Evolutionary conservation across 345 rosid genomes (phyloP).

Genomic region (Ailanthus altissimus): DNA sequence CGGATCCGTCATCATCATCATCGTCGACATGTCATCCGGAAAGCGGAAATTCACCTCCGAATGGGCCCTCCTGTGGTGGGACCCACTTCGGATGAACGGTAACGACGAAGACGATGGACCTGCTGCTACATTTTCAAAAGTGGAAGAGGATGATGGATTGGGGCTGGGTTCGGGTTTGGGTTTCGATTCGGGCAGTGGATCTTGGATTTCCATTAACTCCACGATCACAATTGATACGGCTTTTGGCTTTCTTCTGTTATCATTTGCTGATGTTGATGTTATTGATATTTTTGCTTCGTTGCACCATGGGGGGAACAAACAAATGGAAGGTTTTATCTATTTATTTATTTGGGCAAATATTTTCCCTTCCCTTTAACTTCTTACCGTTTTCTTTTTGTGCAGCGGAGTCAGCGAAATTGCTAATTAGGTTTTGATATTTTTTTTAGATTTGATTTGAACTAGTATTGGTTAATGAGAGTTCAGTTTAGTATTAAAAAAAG

Average conservation of each 20-base stretch:
- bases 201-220: background rate
- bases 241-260: background rate
- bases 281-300: background rate
- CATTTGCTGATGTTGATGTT: background rate
- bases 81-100: background rate
- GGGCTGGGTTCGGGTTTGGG: constrained; percentile 1
- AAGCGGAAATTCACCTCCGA: constrained; percentile 45
- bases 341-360: no score
- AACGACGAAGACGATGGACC: background rate
- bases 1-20: constrained; percentile 45
- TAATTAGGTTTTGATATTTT: no score
- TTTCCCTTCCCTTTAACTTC: no score
- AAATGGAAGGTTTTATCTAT: background rate
- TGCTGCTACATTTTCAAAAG: background rate
- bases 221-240: background rate
- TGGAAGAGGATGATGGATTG: background rate
- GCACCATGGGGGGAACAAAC: background rate
- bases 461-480: no score
- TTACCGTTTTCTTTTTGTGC: no score
- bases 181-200: background rate
- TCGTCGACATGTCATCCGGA: constrained; percentile 42
- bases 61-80: constrained; percentile 60
- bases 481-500: no score
- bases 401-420: no score
- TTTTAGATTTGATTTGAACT: no score